A percentile compares a stretch with the other conserved stretches of the same genome.
phyloP scores from a whole-genome alignment of 2,329 filamentous ascomycete species.

The Apiospora saccharicola region DNA sequence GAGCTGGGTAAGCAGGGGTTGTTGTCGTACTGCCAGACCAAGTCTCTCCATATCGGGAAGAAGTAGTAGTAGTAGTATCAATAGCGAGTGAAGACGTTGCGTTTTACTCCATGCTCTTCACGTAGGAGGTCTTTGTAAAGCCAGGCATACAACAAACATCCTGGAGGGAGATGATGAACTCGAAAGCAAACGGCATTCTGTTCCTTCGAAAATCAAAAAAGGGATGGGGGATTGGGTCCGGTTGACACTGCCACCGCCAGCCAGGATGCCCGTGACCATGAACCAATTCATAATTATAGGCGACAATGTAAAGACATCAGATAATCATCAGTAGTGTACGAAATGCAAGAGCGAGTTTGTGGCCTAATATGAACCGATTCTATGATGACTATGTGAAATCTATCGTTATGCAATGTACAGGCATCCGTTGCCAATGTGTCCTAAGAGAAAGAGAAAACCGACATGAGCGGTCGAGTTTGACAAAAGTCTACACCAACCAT shows the following conservation, averaged over 20 bases:
- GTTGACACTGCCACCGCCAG: background rate
- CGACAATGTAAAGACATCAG: background rate
- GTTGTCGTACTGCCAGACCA: conserved; percentile 43
- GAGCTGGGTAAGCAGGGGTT: conserved; percentile 45
- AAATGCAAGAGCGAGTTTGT: background rate
- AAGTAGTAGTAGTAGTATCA: background rate
- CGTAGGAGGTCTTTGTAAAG: background rate
- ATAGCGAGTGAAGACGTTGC: background rate
- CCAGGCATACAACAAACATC: background rate
- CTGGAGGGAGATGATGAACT: background rate
- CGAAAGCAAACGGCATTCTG: background rate
- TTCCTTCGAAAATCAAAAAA: background rate
- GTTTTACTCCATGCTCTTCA: background rate
- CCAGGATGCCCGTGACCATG: background rate
- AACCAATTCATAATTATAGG: background rate
- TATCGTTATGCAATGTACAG: conserved; percentile 5
- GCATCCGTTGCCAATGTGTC: background rate
- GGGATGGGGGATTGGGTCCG: background rate
- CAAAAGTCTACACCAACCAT: background rate
- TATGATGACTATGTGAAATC: background rate
- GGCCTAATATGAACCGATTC: background rate
- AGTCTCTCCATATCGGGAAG: conserved; percentile 44
- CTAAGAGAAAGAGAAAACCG: background rate
- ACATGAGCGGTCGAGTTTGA: background rate
- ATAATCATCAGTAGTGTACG: background rate